phyloP scores from a whole-genome alignment of 768 basidiomycete genomes.

The Lepiota subincarnata region DNA sequence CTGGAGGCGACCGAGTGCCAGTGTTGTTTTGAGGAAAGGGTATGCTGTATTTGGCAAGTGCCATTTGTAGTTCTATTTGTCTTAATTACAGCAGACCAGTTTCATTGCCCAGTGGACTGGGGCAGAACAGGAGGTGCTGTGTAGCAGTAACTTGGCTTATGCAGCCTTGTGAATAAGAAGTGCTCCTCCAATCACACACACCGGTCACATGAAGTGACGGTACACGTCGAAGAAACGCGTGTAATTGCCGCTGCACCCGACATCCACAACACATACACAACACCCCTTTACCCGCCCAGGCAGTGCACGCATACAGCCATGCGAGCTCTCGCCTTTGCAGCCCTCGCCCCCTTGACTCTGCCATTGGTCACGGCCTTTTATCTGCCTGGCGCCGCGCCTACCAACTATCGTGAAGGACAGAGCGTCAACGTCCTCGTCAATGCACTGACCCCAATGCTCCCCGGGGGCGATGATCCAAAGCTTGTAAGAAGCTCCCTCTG shows the following conservation, averaged over 20 bases:
- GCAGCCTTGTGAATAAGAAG: too few relatives aligned
- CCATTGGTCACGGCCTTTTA: slow-evolving; percentile 66
- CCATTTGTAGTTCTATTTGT: not conserved
- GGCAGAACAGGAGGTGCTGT: too few relatives aligned
- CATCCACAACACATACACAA: not conserved
- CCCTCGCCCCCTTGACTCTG: slow-evolving; percentile 18
- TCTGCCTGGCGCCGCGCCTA: slow-evolving; percentile 87
- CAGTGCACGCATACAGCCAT: slow-evolving; percentile 15
- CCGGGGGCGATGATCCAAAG: slow-evolving; percentile 63
- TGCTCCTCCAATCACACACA: not conserved
- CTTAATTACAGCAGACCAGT: not conserved
- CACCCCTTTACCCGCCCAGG: slow-evolving; percentile 11
- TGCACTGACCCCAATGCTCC: slow-evolving; percentile 82
- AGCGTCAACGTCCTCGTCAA: slow-evolving; percentile 80
- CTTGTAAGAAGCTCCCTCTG: slow-evolving; percentile 48
- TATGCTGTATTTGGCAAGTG: slow-evolving; percentile 7
- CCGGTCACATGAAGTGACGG: slow-evolving; percentile 8
- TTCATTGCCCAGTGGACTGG: too few relatives aligned
- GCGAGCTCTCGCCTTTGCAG: slow-evolving; percentile 19
- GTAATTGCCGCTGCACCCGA: not conserved
- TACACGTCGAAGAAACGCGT: slow-evolving; percentile 10
- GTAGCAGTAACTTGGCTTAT: too few relatives aligned
- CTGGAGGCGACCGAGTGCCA: slow-evolving; percentile 17
- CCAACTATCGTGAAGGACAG: slow-evolving; percentile 72
- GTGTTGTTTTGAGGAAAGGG: not conserved